Conservation (phyloP, 2,329 filamentous ascomycete genomes). For the Lanzia echinophila region DNA sequence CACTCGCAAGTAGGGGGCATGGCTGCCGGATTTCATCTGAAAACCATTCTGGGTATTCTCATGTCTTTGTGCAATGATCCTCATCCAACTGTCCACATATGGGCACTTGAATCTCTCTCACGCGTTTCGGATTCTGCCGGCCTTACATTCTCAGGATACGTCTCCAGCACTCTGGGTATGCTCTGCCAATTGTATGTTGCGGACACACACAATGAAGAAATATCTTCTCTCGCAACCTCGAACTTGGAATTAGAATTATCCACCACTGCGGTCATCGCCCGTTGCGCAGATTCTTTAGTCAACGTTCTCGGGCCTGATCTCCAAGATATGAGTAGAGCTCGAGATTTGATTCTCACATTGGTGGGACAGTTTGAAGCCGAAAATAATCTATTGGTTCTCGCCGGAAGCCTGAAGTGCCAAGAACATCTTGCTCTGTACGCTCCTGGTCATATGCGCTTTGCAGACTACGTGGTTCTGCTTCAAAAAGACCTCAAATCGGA, state of each 20-base stretch:
- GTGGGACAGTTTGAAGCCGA: constrained; percentile 78
- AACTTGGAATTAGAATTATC: constrained; percentile 84
- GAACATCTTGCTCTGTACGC: constrained; percentile 93
- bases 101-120: constrained; percentile 84
- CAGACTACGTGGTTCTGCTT: constrained; percentile 73
- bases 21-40: constrained; percentile 92
- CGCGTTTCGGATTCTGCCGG: constrained; percentile 87
- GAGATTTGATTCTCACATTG: constrained; percentile 83
- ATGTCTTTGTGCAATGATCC: constrained; percentile 96
- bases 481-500: constrained; percentile 71
- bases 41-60: constrained; percentile 95
- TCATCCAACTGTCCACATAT: constrained; percentile 92
- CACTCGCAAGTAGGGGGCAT: constrained; percentile 95
- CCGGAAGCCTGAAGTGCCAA: constrained; percentile 73
- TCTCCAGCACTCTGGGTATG: constrained; percentile 87
- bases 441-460: constrained; percentile 77
- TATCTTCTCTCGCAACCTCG: constrained; percentile 71
- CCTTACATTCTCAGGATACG: constrained; percentile 83
- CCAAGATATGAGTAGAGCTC: constrained; percentile 85
- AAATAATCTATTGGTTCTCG: constrained; percentile 61
- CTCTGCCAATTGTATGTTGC: constrained; percentile 86
- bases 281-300: constrained; percentile 90
- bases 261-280: constrained; percentile 74
- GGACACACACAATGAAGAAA: constrained; percentile 85
- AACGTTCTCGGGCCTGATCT: constrained; percentile 94